A percentile compares a stretch with the other conserved stretches of the same genome.
Conservation (phyloP, 2,329 filamentous ascomycete genomes). For the Fusarium sp. region DNA sequence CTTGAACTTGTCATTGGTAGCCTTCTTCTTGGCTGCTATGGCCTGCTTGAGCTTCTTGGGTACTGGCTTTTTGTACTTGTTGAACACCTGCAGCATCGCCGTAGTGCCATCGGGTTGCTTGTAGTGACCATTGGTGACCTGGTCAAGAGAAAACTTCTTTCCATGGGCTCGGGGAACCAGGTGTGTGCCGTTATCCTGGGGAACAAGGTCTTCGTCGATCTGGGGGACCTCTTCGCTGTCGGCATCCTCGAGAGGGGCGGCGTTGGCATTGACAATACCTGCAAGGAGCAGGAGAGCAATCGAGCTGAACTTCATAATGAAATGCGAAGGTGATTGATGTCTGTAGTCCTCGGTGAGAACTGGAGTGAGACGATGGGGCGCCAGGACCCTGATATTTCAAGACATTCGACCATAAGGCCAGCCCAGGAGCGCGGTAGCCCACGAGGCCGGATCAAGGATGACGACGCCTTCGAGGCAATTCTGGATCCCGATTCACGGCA, state of each 20-base stretch:
- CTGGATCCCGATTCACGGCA: conserved; percentile 22
- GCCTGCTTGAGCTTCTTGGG: conserved; percentile 44
- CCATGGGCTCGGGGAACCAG: conserved; percentile 12
- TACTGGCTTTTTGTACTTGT: conserved; percentile 53
- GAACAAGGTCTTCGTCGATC: conserved; percentile 15
- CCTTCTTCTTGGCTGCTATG: conserved; percentile 32
- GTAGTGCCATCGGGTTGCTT: conserved; percentile 47
- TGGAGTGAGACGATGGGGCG: neutral
- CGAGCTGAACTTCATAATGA: conserved; percentile 38
- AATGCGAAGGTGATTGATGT: neutral
- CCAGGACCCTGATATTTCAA: conserved; percentile 31
- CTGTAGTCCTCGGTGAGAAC: neutral
- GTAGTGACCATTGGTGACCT: conserved; percentile 52
- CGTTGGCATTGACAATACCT: conserved; percentile 24
- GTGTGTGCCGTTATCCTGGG: conserved; percentile 12
- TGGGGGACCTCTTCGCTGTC: conserved; percentile 12
- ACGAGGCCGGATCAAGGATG: conserved; percentile 27
- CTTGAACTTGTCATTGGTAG: conserved; percentile 30
- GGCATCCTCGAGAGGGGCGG: conserved; percentile 22
- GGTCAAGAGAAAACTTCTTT: conserved; percentile 46
- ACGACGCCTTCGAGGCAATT: conserved; percentile 16
- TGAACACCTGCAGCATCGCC: conserved; percentile 48
- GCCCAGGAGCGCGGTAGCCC: neutral
- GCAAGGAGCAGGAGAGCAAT: conserved; percentile 33
- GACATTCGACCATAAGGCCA: conserved; percentile 6